These are phyloP conservation scores for Xenoacremonium recifei DNA, from an alignment of 2,329 filamentous ascomycete species.

Conservation along the genomic window DNA sequence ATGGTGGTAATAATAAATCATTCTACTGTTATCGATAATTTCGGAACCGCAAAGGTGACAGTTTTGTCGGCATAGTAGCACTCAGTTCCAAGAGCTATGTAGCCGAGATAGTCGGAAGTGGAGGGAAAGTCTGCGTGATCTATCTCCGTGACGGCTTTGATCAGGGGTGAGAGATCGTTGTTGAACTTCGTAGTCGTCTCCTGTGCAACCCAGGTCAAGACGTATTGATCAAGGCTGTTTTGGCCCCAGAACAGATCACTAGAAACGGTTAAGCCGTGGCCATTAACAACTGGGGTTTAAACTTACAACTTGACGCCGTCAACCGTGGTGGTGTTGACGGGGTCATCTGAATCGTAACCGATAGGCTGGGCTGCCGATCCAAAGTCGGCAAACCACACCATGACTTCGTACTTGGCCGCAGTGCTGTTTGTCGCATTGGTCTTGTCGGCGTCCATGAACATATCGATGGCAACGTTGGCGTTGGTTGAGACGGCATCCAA, in stretches of 20 bases:
- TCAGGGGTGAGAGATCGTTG: conserved; percentile 45
- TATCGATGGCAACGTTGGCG: conserved; percentile 58
- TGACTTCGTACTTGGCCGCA: conserved; percentile 50
- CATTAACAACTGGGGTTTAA: conserved; percentile 37
- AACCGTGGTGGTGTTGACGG: conserved; percentile 34
- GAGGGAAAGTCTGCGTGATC: conserved; percentile 35
- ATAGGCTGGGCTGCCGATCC: conserved; percentile 48
- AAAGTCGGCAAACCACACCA: conserved; percentile 54
- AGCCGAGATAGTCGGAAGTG: conserved; percentile 46
- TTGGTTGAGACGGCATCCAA: too few relatives aligned
- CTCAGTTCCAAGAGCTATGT: conserved; percentile 52
- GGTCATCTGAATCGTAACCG: conserved; percentile 33
- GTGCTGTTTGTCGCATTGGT: conserved; percentile 37
- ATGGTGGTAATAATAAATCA: neutral
- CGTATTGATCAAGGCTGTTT: conserved; percentile 41
- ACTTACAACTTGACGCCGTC: conserved; percentile 43
- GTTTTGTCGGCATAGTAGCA: conserved; percentile 40
- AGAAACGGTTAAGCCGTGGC: conserved; percentile 40
- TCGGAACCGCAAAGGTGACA: conserved; percentile 48
- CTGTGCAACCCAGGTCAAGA: conserved; percentile 49
- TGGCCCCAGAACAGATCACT: conserved; percentile 41
- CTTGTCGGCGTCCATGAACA: conserved; percentile 52
- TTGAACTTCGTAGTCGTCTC: conserved; percentile 38
- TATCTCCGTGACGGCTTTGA: conserved; percentile 38
- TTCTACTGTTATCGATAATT: conserved; percentile 29